Base-by-base conservation (phyloP, 1,284 basidiomycete species). In the Caloboletus firmus region DNA sequence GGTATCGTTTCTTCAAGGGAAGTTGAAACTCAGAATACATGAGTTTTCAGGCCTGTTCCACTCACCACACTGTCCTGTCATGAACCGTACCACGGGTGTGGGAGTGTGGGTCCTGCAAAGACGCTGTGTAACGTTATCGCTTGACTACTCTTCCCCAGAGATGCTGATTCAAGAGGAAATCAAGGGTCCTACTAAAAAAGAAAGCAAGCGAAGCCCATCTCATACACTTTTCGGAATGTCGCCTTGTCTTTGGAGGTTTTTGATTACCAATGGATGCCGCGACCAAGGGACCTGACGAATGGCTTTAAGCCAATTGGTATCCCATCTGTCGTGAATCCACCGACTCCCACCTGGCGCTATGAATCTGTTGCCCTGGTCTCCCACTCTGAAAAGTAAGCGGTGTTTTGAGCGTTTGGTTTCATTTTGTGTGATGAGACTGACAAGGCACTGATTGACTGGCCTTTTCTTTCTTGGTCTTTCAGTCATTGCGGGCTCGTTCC, bases 351-450 rank as follows among this genome's bases (percentile, higher is more conserved):
- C 6, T 13, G 40, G 18, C 34, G 10, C 17, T 22, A 52, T 48
- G 49, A 34, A 40, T 7, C 10, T 55, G 7, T 17, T 22, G 2
- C 46, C 52, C 12, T 64, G 65, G 62, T 52, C 46, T 26, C 41
- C 13, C 6, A 7, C 59, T 17, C 35, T 66, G 39, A 54, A 67
- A 49, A 42, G 65, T 67, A 42, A 20, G 59, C 32, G 4, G n/a
- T 26, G 15, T 22, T 13, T 37, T 32, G 7, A 15, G 22, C 20
- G 9, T 22, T 34, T 18, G 30, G 10, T 17, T 9, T n/a, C 8
- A 3, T 10, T 10, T 9, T 28, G 15, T n/a, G 31, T 31, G 22
- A 11, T 28, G 8, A 32, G 35, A 28, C 28, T 39, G 28, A 53
- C 24, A 10, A 17, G 10, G 22, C 24, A 0, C n/a, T n/a, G n/a